Percentiles rank a stretch among this genome's conserved stretches.
phyloP scores from a whole-genome alignment of 345 rosid genomes.

The Eucalyptus melliodora region DNA sequence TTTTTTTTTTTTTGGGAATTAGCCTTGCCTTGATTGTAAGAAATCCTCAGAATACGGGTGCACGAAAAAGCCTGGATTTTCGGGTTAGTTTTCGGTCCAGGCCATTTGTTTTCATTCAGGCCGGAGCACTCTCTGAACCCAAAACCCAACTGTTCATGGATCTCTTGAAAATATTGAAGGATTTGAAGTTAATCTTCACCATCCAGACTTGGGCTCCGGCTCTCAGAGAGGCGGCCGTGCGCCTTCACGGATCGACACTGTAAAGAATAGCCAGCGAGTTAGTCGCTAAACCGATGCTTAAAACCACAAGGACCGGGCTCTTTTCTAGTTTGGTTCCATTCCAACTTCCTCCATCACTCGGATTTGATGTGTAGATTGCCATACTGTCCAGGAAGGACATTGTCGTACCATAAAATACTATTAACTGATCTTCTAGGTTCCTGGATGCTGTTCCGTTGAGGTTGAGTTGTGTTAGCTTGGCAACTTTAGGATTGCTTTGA shows the following conservation, averaged over 20 bases:
- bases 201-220: not conserved
- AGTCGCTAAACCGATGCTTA: not conserved
- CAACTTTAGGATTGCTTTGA: not conserved
- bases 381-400: not conserved
- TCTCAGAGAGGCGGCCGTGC: not conserved
- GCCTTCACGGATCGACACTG: not conserved
- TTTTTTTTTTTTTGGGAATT: no score
- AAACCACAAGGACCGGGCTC: no score
- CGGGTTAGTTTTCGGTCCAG: not conserved
- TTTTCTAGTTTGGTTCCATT: not conserved
- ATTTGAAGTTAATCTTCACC: not conserved
- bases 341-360: not conserved
- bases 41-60: not conserved
- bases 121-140: not conserved
- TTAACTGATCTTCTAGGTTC: not conserved
- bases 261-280: not conserved
- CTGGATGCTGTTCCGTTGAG: not conserved
- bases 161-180: not conserved
- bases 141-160: not conserved
- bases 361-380: not conserved
- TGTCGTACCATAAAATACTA: not conserved
- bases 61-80: not conserved
- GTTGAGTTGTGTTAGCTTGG: not conserved
- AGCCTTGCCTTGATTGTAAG: not conserved
- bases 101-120: not conserved